These are phyloP conservation scores for Holtermanniella nyarrowii DNA, from an alignment of 768 basidiomycete species.

Conservation along the genomic window DNA sequence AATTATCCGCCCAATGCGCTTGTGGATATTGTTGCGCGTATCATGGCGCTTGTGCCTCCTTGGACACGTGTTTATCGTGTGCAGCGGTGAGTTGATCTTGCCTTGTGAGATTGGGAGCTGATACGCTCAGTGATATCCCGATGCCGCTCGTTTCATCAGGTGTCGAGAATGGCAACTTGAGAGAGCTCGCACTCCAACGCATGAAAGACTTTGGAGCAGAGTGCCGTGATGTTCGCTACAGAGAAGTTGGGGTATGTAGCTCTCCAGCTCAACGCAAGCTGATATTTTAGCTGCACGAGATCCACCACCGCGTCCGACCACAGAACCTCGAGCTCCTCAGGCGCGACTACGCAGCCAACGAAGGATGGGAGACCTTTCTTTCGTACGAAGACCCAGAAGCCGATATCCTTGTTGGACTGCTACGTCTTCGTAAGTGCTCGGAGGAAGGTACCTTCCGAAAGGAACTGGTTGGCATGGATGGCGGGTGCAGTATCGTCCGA, in stretches of 20 bases:
- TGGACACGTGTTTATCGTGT: constrained; percentile 99
- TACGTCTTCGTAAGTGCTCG: constrained; percentile 87
- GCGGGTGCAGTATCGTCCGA: constrained; percentile 75
- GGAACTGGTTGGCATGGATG: constrained; percentile 62
- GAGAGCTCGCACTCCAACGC: constrained; percentile 87
- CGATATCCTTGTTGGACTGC: constrained; percentile 87
- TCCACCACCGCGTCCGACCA: constrained; percentile 93
- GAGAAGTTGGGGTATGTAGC: constrained; percentile 83
- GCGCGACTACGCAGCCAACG: constrained; percentile 91
- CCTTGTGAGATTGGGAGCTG: neutral
- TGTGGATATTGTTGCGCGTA: constrained; percentile 91
- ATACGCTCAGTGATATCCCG: constrained; percentile 70
- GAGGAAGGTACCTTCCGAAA: constrained; percentile 94
- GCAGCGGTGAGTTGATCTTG: constrained; percentile 54
- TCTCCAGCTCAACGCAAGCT: neutral
- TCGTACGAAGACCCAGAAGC: constrained; percentile 97
- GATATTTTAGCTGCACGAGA: constrained; percentile 74
- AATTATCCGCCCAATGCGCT: constrained; percentile 99
- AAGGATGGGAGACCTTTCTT: constrained; percentile 98
- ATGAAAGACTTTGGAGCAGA: constrained; percentile 99
- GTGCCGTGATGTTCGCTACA: constrained; percentile 91
- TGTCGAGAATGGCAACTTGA: constrained; percentile 94
- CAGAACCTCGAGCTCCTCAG: constrained; percentile 90
- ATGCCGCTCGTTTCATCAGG: constrained; percentile 92
- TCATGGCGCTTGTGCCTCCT: constrained; percentile 90